Base-by-base conservation (phyloP, 208 protist genomes). In the Acanthamoeba divionensis region DNA sequence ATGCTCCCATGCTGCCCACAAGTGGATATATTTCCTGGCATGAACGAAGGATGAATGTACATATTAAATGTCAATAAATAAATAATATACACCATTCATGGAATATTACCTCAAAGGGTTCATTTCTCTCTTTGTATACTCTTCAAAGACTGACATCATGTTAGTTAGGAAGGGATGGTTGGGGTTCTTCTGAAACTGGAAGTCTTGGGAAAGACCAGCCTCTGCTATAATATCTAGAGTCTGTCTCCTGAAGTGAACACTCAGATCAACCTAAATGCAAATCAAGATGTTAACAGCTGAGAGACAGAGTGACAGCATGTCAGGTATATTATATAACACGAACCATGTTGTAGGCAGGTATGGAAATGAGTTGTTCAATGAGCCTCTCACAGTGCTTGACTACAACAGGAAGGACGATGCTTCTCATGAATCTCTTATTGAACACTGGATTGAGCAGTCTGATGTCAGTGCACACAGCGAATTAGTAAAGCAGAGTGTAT, bases 391-490 rank as follows among this genome's bases (percentile, higher is more conserved):
- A 36, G 38, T 88, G 80, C 57, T 88, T 88, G 15, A 69, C 41
- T 44, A 88, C 60, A 31, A 36, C 57, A 12, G 80, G 80, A 52
- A 88, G 63, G 33, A 88, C 80, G 55, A 88, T 52, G 38, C 57
- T 62, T 12, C 73, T 54, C 8, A 88, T 24, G 80, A 88, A 88
- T 10, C 80, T 18, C 57, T 88, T 88, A 62, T 88, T 65, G 41
- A 88, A 88, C 10, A 62, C 80, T 29, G 80, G 80, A 26, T 88
- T 88, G 31, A 88, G n/a, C 18, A 88, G 38, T 21, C 80, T 88
- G 5, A 48, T 26, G 29, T 18, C 7, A 15, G 29, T 26, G n/a
- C 21, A 75, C 6, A 75, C 8, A 75, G 2, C 13, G 69, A 80
- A 4, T 48, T 31, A 71, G 29, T 24, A n/a, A 36, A n/a, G 24